These are phyloP conservation scores for Cordyceps cateniannulata DNA, from an alignment of 2,329 filamentous ascomycete species.

Conservation along the genomic window DNA sequence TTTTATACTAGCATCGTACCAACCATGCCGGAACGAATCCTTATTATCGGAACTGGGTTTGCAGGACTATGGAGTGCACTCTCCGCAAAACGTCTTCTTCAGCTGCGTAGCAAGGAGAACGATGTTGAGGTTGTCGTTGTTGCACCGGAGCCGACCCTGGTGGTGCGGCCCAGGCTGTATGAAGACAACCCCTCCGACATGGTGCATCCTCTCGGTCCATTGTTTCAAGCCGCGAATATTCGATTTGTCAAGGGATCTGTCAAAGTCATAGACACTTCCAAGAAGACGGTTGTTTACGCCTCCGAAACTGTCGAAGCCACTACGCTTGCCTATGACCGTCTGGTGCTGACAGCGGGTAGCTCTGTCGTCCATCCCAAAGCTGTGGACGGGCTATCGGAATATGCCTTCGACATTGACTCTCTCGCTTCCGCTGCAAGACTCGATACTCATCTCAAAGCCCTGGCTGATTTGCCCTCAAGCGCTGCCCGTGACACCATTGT, in stretches of 20 bases:
- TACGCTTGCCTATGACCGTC: constrained; percentile 24
- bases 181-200: constrained; percentile 23
- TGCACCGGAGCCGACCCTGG: constrained; percentile 25
- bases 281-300: constrained; percentile 15
- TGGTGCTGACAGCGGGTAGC: constrained; percentile 32
- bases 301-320: neutral
- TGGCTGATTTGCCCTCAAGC: constrained; percentile 19
- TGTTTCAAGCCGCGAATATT: constrained; percentile 24
- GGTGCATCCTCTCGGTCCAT: constrained; percentile 16
- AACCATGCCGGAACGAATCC: constrained; percentile 10
- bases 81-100: constrained; percentile 26
- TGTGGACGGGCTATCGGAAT: constrained; percentile 24
- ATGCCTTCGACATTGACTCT: constrained; percentile 30
- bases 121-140: constrained; percentile 25
- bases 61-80: constrained; percentile 32
- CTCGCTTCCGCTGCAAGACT: constrained; percentile 21
- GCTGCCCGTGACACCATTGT: constrained; percentile 28
- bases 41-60: constrained; percentile 28
- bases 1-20: too few relatives aligned
- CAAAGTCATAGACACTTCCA: constrained; percentile 16
- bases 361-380: constrained; percentile 21
- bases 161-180: constrained; percentile 29
- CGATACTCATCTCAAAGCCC: constrained; percentile 23
- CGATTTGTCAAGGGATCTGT: constrained; percentile 22
- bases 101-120: constrained; percentile 15